These are phyloP conservation scores for Neurospora sp. DNA, from an alignment of 495 filamentous ascomycete genomes.

Conservation along the genomic window DNA sequence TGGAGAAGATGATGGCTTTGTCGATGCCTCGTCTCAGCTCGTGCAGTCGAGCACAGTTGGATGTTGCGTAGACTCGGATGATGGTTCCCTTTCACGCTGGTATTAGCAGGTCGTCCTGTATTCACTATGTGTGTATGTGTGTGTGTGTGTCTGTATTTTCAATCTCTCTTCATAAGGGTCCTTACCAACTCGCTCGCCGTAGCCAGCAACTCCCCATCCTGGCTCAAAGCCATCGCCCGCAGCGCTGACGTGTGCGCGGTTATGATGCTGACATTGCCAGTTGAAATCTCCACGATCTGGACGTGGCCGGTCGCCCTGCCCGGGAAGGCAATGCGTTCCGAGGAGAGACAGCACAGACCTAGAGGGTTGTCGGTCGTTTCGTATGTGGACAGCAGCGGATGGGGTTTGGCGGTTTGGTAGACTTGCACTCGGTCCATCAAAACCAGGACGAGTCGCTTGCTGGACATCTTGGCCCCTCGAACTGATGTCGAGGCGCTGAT, in stretches of 20 bases:
- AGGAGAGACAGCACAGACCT: conserved; percentile 69
- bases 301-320: conserved; percentile 80
- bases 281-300: conserved; percentile 75
- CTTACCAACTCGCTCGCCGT: conserved; percentile 81
- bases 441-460: conserved; percentile 68
- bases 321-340: conserved; percentile 67
- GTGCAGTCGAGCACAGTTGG: conserved; percentile 64
- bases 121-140: background rate
- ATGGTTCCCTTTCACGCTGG: conserved; percentile 58
- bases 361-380: conserved; percentile 82
- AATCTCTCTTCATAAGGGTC: background rate
- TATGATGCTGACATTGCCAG: conserved; percentile 83
- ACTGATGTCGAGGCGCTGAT: conserved; percentile 50
- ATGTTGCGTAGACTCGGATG: conserved; percentile 70
- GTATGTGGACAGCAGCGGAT: conserved; percentile 60
- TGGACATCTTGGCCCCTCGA: conserved; percentile 66
- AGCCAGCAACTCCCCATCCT: conserved; percentile 70
- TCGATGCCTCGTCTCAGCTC: conserved; percentile 87
- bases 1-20: conserved; percentile 72
- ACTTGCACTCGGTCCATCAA: conserved; percentile 75
- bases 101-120: background rate
- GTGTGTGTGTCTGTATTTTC: background rate
- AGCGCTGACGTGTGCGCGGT: conserved; percentile 78
- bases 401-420: conserved; percentile 68
- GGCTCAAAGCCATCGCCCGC: conserved; percentile 69